Evolutionary conservation across 768 basidiomycete genomes (phyloP), one percentile per base, ranked within the genome.

Genomic region (Symmetrospora coprosmae): DNA sequence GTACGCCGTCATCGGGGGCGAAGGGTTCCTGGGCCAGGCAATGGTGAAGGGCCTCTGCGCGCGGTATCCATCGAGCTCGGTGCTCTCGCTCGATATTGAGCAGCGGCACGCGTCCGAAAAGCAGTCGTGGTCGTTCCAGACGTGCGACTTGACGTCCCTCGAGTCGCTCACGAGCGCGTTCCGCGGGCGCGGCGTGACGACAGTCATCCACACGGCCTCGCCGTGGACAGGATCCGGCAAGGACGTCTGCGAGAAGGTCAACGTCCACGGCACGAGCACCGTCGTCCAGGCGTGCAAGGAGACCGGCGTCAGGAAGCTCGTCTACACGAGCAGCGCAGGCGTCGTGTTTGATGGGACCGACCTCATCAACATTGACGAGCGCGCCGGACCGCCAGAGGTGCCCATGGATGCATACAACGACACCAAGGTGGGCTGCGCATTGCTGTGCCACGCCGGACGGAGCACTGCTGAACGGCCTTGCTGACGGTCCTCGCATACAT

Each of bases 131-230:
- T 68, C 84, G 0, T 97, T 94, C 73, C 88, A 84, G 74, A 79
- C 86, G 43, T 90, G 84, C 21, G 87, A 97, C 73, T 85, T 97
- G 65, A 85, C 83, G 59, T 82, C 85, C 70, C 76, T 85, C 62
- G 79, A 78, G 1, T 78, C 83, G 65, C 79, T 97, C 21, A 75
- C 79, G 1, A 75, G 79, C 55, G 88, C 87, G 6, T 73, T 97
- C 59, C 76, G 76, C 69, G 85, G 84, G 77, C 86, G 85, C 50
- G 43, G 79, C 72, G 33, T 88, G 27, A 90, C 87, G 0, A 86
- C 85, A 68, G 85, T 97, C 64, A 87, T 99, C 64, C 94, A 99
- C 72, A 96, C 91, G 9, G 94, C 91, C 80, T 4, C 84, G 82
- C 65, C 86, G 80, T 14, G 78, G 11, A 47, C 61, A 45, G 64